These are phyloP conservation scores for Athelia psychrophila DNA, from an alignment of 1,284 basidiomycete genomes.

Conservation along the genomic window DNA sequence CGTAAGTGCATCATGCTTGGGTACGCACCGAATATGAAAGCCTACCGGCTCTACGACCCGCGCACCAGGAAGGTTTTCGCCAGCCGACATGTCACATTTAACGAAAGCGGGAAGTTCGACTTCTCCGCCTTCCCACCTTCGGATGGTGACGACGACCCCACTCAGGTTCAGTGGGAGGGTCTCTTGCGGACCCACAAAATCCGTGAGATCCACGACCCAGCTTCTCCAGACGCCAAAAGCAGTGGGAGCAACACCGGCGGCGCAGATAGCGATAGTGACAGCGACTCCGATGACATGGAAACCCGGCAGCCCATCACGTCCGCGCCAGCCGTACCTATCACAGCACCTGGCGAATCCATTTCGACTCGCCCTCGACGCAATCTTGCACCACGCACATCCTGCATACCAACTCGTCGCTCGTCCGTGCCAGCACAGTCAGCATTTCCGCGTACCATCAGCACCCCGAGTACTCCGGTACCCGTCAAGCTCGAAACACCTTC, in stretches of 20 bases:
- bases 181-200: not conserved
- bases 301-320: not conserved
- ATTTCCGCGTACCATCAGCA: no score
- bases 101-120: conserved; percentile 12
- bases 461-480: no score
- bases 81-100: conserved; percentile 18
- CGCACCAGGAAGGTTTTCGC: conserved; percentile 10
- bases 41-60: conserved; percentile 13
- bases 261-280: not conserved
- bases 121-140: not conserved
- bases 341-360: not conserved
- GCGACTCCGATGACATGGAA: not conserved
- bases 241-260: not conserved
- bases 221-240: no score
- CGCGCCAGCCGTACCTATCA: not conserved
- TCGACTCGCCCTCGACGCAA: not conserved
- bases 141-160: not conserved
- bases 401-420: not conserved
- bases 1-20: conserved; percentile 16
- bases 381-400: no score
- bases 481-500: no score
- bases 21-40: conserved; percentile 4
- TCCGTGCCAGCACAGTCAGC: no score
- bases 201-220: no score
- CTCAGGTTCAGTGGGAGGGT: not conserved